Evolutionary conservation across 768 basidiomycete genomes (phyloP), one percentile per base, ranked within the genome.

Genomic region (Paxillus involutus): DNA sequence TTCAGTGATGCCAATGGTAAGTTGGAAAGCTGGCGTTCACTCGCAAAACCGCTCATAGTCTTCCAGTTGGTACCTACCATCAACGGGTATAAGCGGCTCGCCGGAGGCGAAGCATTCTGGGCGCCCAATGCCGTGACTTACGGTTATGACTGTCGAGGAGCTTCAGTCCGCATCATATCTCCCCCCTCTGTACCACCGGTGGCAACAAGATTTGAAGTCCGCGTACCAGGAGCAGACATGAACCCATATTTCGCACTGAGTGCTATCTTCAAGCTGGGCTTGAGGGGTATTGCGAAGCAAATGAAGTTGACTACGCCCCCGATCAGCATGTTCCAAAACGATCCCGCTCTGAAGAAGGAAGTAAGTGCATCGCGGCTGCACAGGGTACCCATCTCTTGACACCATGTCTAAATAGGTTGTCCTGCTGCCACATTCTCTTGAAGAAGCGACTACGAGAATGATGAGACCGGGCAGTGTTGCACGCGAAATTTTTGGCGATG

Each of bases 151-250:
- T 94, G 91, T 19, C 90, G 97, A 35, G 88, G 87, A 0, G 94
- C 94, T 11, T 93, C 92, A 10, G 82, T 98, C 46, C 86, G 97
- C 42, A 89, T 99, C 59, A 86, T 99, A 63, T 87, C 89, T 0
- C 94, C 96, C 2, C 97, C 97, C 1, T 86, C 89, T 6, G 88
- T 86, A n/a, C 81, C 89, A 3, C 80, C 81, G 9, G 69, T 83
- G 4, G 92, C 90, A 3, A 98, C 97, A 1, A 80, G 97, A 46
- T 82, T 99, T 63, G 97, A 99, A 75, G 75, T 99, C 13, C 88
- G 97, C 50, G 84, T 98, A 16, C 95, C 97, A 1, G 97, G 97
- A 24, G 97, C 97, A 37, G 97, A 99, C 65, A 92, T 98, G 83
- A 94, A 95, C 72, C 91, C 94, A 1, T 91, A 94, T 72, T 92